Evolutionary conservation across 208 protist species (phyloP).

Genomic region (Leishmania gerbilli): DNA sequence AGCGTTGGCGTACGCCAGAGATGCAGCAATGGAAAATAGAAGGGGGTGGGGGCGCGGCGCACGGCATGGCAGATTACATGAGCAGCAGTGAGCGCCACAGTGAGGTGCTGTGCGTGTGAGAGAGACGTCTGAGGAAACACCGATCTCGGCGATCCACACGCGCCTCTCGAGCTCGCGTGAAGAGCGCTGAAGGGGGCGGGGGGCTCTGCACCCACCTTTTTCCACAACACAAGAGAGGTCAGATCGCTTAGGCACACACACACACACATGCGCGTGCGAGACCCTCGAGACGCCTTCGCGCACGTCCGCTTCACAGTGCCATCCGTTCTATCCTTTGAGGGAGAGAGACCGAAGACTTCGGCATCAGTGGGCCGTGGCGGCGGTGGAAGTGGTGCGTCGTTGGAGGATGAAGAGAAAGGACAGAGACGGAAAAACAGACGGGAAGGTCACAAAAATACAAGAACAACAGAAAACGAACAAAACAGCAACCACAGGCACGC

Average conservation of each 20-base stretch:
- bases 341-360: background rate
- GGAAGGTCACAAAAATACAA: background rate
- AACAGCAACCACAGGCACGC: background rate
- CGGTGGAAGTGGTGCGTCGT: background rate
- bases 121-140: background rate
- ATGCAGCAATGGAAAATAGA: background rate
- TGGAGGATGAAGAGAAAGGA: too few relatives aligned
- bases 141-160: background rate
- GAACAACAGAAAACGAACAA: background rate
- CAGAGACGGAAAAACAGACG: constrained; percentile 9
- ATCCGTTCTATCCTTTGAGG: background rate
- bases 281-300: background rate
- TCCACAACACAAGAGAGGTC: background rate
- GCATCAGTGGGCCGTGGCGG: background rate
- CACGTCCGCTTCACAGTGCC: background rate
- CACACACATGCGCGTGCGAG: too few relatives aligned
- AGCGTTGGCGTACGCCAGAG: background rate
- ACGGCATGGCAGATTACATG: background rate
- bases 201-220: background rate
- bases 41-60: background rate
- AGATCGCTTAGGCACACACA: background rate
- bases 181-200: background rate
- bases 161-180: background rate
- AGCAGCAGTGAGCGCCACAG: background rate
- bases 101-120: background rate